Base-by-base conservation (phyloP, 139 green algal genomes). In the Coelastrella sp. region DNA sequence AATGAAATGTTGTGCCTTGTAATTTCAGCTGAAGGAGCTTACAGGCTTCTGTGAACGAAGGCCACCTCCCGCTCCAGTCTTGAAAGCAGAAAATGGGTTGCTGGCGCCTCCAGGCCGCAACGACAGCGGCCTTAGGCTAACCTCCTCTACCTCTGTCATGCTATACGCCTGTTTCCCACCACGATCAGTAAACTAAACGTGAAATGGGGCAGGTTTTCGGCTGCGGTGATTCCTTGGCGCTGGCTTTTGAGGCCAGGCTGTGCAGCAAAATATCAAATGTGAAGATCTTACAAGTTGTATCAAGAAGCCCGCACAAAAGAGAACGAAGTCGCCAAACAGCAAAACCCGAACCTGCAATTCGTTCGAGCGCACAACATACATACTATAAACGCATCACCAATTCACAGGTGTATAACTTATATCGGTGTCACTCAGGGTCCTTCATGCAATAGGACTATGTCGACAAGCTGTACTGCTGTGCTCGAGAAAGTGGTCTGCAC, bases 11-110 rank as follows among this genome's bases (percentile, higher is more conserved):
- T 17, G 25, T 20, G 9, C 74, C 0, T 20, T 57, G 74, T 1
- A 24, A 8, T 12, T 57, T 57, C 11, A 59, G 74, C 8, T 72
- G 78, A 80, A 73, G 82, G n/a, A 49, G 73, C 24, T 17, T 61
- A 97, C 95, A 89, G 95, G 95, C 27, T 94, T 95, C 72, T 90
- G 90, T 61, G 68, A 76, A 76, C 95, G 91, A 5, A 95, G 91
- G 8, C 87, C 91, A 12, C 88, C 89, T 63, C 96, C 96, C 35
- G 95, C 95, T 58, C 96, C 96, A 73, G 95, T 95, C 7, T 91
- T 93, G 78, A 98, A 98, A 12, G 73, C 88, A 0, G 92, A 87
- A 60, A 98, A 98, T 0, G 96, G 96, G 68, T 98, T 98, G 0
- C 75, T 91, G 59, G 78, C 89, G n/a, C 91, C 93, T 20, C 93